Evolutionary conservation across 2,329 filamentous ascomycete species (phyloP).

Genomic region (Xylaria digitata): DNA sequence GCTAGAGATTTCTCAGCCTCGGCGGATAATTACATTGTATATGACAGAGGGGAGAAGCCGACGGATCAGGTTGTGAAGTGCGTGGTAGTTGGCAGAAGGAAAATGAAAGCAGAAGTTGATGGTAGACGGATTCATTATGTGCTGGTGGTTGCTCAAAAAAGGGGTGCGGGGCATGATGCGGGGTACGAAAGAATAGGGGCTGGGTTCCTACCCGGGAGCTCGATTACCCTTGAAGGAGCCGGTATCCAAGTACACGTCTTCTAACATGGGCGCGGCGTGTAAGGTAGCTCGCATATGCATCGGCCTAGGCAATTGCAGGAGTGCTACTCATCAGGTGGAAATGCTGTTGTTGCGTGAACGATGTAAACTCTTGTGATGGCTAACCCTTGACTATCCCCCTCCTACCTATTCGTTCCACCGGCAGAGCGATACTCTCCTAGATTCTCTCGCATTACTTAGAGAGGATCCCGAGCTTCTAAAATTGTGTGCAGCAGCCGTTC

Average conservation of each 20-base stretch:
- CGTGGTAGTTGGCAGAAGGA: constrained; percentile 28
- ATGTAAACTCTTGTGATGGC: too few relatives aligned
- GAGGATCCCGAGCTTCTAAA: too few relatives aligned
- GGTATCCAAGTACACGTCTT: constrained; percentile 4
- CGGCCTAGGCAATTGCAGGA: too few relatives aligned
- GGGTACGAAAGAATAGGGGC: constrained; percentile 32
- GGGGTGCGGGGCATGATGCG: not conserved
- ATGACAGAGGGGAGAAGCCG: constrained; percentile 20
- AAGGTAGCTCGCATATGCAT: too few relatives aligned
- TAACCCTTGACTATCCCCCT: too few relatives aligned
- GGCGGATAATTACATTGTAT: constrained; percentile 19
- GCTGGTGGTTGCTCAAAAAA: constrained; percentile 21
- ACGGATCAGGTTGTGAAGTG: constrained; percentile 15
- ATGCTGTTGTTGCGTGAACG: too few relatives aligned
- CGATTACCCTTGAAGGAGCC: constrained; percentile 11
- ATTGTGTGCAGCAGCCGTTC: too few relatives aligned
- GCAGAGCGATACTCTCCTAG: too few relatives aligned
- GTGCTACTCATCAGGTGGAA: too few relatives aligned
- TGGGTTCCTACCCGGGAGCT: constrained; percentile 22
- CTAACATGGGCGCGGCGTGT: not conserved
- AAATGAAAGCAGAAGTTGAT: not conserved
- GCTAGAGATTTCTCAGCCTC: constrained; percentile 24
- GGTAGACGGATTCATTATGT: constrained; percentile 23
- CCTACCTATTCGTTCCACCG: too few relatives aligned
- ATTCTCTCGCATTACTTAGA: too few relatives aligned